phyloP scores from a whole-genome alignment of 768 basidiomycete species.

The Naematelia encephala region DNA sequence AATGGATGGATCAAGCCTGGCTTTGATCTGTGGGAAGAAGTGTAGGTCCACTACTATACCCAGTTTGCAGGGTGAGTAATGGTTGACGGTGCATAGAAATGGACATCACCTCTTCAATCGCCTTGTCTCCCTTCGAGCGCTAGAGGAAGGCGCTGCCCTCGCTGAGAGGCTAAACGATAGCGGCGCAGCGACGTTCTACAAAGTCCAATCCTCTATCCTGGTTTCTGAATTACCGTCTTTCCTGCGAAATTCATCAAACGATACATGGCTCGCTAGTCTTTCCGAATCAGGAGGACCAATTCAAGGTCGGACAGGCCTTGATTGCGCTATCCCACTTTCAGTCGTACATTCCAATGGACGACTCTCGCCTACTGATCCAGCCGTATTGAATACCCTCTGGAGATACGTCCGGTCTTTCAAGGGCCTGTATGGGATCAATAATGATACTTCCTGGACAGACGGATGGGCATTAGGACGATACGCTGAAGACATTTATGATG shows the following conservation, averaged over 20 bases:
- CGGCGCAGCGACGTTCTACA: slow-evolving; percentile 40
- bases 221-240: slow-evolving; percentile 26
- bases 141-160: slow-evolving; percentile 40
- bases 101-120: slow-evolving; percentile 49
- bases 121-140: slow-evolving; percentile 35
- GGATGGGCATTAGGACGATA: slow-evolving; percentile 46
- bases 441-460: slow-evolving; percentile 28
- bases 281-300: not conserved
- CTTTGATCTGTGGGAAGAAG: slow-evolving; percentile 51
- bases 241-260: slow-evolving; percentile 20
- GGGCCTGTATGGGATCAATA: slow-evolving; percentile 46
- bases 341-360: slow-evolving; percentile 30
- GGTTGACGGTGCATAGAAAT: slow-evolving; percentile 27
- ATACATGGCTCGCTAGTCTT: slow-evolving; percentile 2
- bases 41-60: slow-evolving; percentile 22
- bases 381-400: slow-evolving; percentile 38
- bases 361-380: slow-evolving; percentile 8
- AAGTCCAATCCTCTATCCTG: slow-evolving; percentile 16
- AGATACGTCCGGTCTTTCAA: slow-evolving; percentile 43
- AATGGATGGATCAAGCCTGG: slow-evolving; percentile 36
- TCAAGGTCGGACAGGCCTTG: slow-evolving; percentile 25
- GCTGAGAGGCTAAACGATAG: slow-evolving; percentile 40
- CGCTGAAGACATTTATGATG: slow-evolving; percentile 50
- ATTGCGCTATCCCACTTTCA: slow-evolving; percentile 46
- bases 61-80: not conserved